These are phyloP conservation scores for Rhizopogon vulgaris DNA, from an alignment of 768 basidiomycete species.

Conservation along the genomic window DNA sequence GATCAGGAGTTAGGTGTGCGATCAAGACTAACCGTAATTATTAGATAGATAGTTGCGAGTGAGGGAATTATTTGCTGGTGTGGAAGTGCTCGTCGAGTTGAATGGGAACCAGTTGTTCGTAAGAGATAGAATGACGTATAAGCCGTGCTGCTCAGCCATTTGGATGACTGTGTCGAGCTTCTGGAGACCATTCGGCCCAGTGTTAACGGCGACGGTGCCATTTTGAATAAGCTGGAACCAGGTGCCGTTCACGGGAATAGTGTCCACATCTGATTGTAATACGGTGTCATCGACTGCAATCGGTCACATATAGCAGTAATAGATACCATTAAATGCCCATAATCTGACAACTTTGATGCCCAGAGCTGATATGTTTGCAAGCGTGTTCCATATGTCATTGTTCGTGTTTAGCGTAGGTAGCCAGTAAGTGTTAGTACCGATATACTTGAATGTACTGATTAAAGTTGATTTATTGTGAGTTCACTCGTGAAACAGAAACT, in stretches of 20 bases:
- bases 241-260: constrained; percentile 49
- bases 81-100: constrained; percentile 12
- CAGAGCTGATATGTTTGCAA: constrained; percentile 49
- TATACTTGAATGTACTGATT: constrained; percentile 33
- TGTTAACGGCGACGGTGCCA: constrained; percentile 49
- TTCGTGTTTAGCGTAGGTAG: constrained; percentile 45
- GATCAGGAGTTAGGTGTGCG: background rate
- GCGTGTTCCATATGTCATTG: constrained; percentile 50
- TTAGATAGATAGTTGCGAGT: constrained; percentile 55
- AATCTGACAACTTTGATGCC: constrained; percentile 57
- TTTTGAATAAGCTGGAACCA: constrained; percentile 62
- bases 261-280: constrained; percentile 38
- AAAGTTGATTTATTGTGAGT: constrained; percentile 21
- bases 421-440: constrained; percentile 68
- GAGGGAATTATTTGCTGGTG: constrained; percentile 28
- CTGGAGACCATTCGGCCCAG: constrained; percentile 55
- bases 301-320: background rate
- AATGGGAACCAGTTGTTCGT: constrained; percentile 59
- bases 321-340: constrained; percentile 67
- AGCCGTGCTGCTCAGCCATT: constrained; percentile 46
- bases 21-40: constrained; percentile 42
- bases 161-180: constrained; percentile 53
- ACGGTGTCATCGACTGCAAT: background rate
- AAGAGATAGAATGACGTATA: constrained; percentile 49
- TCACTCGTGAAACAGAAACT: background rate